Evolutionary conservation across 768 basidiomycete genomes (phyloP).

Genomic region (Cystobasidium ongulense): DNA sequence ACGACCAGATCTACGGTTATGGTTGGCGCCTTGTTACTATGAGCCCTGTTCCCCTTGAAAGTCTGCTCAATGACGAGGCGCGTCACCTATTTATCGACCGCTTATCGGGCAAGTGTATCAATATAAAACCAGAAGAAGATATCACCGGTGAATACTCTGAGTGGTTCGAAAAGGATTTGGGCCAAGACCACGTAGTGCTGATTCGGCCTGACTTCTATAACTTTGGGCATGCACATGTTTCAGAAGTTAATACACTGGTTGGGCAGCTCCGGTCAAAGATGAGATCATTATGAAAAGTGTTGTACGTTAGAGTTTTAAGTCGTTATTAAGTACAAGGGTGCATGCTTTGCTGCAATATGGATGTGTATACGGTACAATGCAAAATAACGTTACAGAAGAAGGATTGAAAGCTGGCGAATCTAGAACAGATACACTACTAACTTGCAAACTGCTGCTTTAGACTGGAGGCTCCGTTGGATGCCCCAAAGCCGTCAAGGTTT

Average conservation of each 20-base stretch:
- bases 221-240: background rate
- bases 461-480: background rate
- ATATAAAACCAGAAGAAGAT: background rate
- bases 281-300: background rate
- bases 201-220: conserved; percentile 15
- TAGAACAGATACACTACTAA: background rate
- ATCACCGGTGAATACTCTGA: background rate
- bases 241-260: background rate
- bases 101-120: background rate
- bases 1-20: background rate
- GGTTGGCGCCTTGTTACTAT: background rate
- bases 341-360: background rate
- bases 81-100: background rate
- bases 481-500: background rate
- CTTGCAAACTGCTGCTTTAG: background rate
- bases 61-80: background rate
- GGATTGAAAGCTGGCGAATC: background rate
- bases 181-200: background rate
- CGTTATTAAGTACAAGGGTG: background rate
- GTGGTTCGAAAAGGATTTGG: background rate
- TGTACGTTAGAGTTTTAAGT: background rate
- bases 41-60: background rate
- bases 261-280: background rate
- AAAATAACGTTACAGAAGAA: too few species aligned
- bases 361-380: too few species aligned